phyloP scores from a whole-genome alignment of 2,329 filamentous ascomycete genomes.

The Cladosporium sp. region DNA sequence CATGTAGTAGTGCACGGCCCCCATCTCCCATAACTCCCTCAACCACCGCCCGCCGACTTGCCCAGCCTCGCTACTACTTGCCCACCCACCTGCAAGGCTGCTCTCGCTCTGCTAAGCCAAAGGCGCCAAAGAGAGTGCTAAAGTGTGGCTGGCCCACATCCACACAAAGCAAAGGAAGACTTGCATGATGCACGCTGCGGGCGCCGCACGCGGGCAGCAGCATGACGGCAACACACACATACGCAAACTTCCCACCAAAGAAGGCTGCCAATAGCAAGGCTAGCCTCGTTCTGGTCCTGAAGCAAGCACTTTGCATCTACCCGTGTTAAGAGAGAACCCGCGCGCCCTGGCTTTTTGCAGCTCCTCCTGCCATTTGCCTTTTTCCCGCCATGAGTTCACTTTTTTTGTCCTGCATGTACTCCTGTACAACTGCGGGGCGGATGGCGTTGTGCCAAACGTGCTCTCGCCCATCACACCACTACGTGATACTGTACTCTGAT shows the following conservation, averaged over 20 bases:
- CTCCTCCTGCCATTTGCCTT: not conserved
- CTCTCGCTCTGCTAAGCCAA: not conserved
- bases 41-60: not conserved
- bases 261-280: not conserved
- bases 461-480: not conserved
- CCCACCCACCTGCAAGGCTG: slow-evolving; percentile 9
- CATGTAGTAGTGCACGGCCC: no score
- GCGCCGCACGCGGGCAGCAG: slow-evolving; percentile 4
- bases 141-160: not conserved
- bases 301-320: not conserved
- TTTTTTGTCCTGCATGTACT: not conserved
- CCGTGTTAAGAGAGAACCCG: no score
- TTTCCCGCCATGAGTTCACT: no score
- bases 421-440: not conserved
- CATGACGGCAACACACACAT: slow-evolving; percentile 3
- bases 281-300: no score
- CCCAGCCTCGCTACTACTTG: slow-evolving; percentile 12
- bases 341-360: not conserved
- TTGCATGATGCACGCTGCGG: not conserved
- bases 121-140: no score
- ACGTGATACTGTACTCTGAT: not conserved
- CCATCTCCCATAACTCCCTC: no score
- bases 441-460: not conserved
- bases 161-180: slow-evolving; percentile 9
- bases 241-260: not conserved